These are phyloP conservation scores for Aureobasidium sp. DNA, from an alignment of 2,329 filamentous ascomycete genomes.

Conservation along the genomic window DNA sequence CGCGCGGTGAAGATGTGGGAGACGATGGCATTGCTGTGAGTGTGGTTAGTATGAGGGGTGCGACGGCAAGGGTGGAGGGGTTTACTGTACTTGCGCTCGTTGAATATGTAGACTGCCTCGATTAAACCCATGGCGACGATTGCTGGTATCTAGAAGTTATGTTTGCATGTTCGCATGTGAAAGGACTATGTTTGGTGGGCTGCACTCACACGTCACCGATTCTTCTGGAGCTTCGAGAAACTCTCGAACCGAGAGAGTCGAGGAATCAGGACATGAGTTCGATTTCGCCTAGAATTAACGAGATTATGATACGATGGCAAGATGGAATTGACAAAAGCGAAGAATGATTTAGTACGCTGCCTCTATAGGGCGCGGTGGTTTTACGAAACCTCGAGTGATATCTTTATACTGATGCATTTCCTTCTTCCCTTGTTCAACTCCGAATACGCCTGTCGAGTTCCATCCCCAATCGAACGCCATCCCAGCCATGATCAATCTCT, in stretches of 20 bases:
- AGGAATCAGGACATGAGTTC: too few relatives aligned
- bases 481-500: background rate
- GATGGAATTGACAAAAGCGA: background rate
- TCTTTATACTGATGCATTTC: background rate
- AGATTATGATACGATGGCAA: background rate
- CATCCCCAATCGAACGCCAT: background rate
- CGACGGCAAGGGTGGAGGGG: background rate
- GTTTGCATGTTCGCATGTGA: conserved; percentile 8
- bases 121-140: conserved; percentile 54
- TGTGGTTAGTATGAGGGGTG: background rate
- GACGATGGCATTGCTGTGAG: conserved; percentile 67
- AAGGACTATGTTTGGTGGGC: background rate
- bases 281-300: too few relatives aligned
- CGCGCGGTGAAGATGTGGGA: conserved; percentile 82
- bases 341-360: background rate
- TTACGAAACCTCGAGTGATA: background rate
- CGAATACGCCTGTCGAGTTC: background rate
- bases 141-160: background rate
- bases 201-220: background rate
- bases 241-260: too few relatives aligned
- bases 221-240: too few relatives aligned
- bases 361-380: background rate
- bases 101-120: conserved; percentile 93
- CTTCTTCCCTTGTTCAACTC: background rate
- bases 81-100: conserved; percentile 73